Evolutionary conservation across 2,329 filamentous ascomycete genomes (phyloP), one percentile per base, ranked within the genome.

Genomic region (Aquanectria penicillioides): DNA sequence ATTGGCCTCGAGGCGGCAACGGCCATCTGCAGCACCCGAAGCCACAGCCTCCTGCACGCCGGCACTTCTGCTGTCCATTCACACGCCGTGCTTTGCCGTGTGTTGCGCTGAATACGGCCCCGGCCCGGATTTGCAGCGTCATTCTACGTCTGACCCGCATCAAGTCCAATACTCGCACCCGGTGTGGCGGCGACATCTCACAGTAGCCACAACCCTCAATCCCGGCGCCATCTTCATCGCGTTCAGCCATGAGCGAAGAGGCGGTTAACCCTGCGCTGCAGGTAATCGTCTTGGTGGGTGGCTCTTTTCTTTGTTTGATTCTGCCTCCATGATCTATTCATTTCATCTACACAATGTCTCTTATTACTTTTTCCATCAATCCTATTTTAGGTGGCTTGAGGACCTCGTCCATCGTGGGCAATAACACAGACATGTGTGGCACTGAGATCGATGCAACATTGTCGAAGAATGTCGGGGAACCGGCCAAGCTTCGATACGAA

Each of bases 211-310:
- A 47, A 20, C 41, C 33, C 22, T 41, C 34, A 38, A n/a, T n/a
- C 25, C 25, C 7, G 6, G 11, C 48, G 34, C 26, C 36, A 33
- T 18, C 22, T 40, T n/a, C n/a, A n/a, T n/a, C n/a, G n/a, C n/a
- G n/a, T n/a, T n/a, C 17, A 15, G 44, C 46, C 44, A 71, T 68
- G 57, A 69, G 67, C 69, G 67, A 65, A 41, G 64, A 69, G 38
- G 57, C 68, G 40, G 57, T 64, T 47, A 63, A 73, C 55, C 82
- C 86, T 73, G 85, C 86, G 34, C 78, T 93, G 77, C 89, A 93
- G 77, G 87, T 93, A 41, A 91, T 92, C 77, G 82, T 93, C 58
- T 75, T 93, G 80, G 90, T 93, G 80, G 80, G 89, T 83, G 50
- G 33, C 17, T 25, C 20, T 48, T 33, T 55, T 59, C 53, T 50